phyloP scores from a whole-genome alignment of 2,329 filamentous ascomycete species.

The Alternaria gaisen region DNA sequence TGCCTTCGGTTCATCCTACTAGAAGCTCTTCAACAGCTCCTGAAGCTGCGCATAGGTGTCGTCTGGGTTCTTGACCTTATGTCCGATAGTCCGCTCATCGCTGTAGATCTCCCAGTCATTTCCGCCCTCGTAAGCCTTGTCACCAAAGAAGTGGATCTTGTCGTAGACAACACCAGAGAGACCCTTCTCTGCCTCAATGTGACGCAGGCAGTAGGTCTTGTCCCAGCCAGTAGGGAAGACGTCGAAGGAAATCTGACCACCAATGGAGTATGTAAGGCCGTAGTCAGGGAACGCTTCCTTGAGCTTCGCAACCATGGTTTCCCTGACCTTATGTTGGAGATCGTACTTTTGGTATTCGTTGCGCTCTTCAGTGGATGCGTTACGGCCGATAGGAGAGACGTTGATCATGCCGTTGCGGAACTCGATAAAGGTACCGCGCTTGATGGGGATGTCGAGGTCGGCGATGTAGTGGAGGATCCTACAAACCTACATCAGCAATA shows the following conservation, averaged over 20 bases:
- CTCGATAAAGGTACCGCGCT: slow-evolving; percentile 85
- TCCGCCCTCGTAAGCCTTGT: slow-evolving; percentile 90
- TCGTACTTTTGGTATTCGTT: slow-evolving; percentile 85
- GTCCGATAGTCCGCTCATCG: slow-evolving; percentile 83
- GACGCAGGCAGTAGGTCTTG: slow-evolving; percentile 94
- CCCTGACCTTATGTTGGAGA: slow-evolving; percentile 76
- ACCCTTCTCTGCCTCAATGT: slow-evolving; percentile 80
- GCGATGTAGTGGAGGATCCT: slow-evolving; percentile 80
- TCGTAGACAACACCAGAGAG: slow-evolving; percentile 77
- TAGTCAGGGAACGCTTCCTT: slow-evolving; percentile 83
- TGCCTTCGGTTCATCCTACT: slow-evolving; percentile 13
- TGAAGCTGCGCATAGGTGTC: slow-evolving; percentile 83
- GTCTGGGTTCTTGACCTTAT: slow-evolving; percentile 81
- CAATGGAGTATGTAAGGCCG: slow-evolving; percentile 92
- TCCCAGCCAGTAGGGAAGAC: slow-evolving; percentile 98
- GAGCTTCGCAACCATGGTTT: slow-evolving; percentile 77
- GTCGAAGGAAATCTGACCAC: slow-evolving; percentile 97
- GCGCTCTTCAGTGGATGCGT: slow-evolving; percentile 82
- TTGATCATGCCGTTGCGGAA: slow-evolving; percentile 95
- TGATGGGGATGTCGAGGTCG: slow-evolving; percentile 83
- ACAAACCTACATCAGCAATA: neutral
- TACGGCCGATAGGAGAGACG: slow-evolving; percentile 83
- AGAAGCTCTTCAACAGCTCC: slow-evolving; percentile 70
- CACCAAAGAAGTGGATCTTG: slow-evolving; percentile 96
- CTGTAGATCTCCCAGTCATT: slow-evolving; percentile 96